Evolutionary conservation across 495 filamentous ascomycete species (phyloP).

Genomic region (Staphylotrichum longicolle): DNA sequence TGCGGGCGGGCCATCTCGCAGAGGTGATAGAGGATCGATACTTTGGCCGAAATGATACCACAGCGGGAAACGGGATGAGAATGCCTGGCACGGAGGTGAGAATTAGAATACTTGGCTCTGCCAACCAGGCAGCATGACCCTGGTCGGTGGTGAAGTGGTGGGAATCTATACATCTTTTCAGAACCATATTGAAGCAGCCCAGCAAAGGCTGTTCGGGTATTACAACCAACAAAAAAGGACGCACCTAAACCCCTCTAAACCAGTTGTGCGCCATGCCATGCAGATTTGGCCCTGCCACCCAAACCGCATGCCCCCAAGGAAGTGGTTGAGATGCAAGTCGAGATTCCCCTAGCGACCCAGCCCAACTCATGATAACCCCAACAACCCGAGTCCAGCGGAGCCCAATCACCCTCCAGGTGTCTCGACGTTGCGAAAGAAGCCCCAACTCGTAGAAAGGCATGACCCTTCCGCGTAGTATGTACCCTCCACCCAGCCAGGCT

Average conservation of each 20-base stretch:
- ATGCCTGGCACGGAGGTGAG: background rate
- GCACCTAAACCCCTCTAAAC: slow-evolving; percentile 13
- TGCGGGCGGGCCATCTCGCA: background rate
- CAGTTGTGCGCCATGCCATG: slow-evolving; percentile 23
- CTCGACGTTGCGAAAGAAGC: background rate
- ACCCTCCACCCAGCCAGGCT: background rate
- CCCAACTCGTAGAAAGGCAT: background rate
- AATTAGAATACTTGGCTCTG: background rate
- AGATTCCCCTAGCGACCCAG: background rate
- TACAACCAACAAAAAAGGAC: slow-evolving; percentile 11
- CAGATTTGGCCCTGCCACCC: slow-evolving; percentile 6
- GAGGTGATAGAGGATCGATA: background rate
- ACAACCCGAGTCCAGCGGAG: too few species aligned
- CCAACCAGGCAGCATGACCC: background rate
- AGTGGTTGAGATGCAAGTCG: background rate
- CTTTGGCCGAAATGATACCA: slow-evolving; percentile 16
- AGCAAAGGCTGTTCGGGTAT: slow-evolving; percentile 11
- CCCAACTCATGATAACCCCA: background rate
- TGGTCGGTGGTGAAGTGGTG: too few species aligned
- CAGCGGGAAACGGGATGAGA: background rate
- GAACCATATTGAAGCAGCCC: background rate
- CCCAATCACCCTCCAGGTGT: too few species aligned
- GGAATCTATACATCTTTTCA: background rate
- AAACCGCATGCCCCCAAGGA: background rate
- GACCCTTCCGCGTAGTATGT: background rate